phyloP scores from a whole-genome alignment of 2,329 filamentous ascomycete species.

The Clonostachys rhizophaga region DNA sequence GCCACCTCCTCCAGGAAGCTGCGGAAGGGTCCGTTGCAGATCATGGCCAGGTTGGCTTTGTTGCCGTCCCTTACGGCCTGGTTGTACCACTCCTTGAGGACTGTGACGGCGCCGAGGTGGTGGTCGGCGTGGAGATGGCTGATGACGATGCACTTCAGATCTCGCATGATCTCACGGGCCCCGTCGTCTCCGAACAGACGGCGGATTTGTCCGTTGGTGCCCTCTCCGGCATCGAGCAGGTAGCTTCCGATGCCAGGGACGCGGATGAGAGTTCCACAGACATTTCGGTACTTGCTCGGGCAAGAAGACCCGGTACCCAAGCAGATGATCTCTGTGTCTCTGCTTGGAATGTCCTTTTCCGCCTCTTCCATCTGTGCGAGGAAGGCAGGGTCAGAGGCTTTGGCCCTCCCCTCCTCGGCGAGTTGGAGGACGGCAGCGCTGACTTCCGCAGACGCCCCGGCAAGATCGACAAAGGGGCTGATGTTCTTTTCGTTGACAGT shows the following conservation, averaged over 20 bases:
- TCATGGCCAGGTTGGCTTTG: conserved; percentile 53
- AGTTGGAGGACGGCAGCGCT: conserved; percentile 22
- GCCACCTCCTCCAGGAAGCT: conserved; percentile 77
- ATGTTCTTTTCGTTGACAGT: conserved; percentile 39
- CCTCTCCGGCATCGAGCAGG: conserved; percentile 87
- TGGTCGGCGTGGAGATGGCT: conserved; percentile 96
- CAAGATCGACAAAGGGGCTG: conserved; percentile 37
- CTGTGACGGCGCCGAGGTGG: conserved; percentile 76
- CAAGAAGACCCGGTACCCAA: conserved; percentile 88
- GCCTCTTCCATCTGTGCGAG: conserved; percentile 40
- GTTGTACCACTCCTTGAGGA: conserved; percentile 80
- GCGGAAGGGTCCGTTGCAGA: conserved; percentile 68
- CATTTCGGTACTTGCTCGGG: conserved; percentile 93
- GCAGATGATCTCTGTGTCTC: conserved; percentile 77
- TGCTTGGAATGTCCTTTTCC: conserved; percentile 63
- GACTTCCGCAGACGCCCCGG: conserved; percentile 22
- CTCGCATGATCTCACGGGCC: conserved; percentile 65
- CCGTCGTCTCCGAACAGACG: conserved; percentile 65
- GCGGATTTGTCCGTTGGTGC: conserved; percentile 81
- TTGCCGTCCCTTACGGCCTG: conserved; percentile 27
- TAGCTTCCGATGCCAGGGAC: conserved; percentile 86
- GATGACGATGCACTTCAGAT: conserved; percentile 83
- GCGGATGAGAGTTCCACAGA: conserved; percentile 80
- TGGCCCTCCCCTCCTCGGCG: conserved; percentile 40
- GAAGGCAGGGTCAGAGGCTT: conserved; percentile 37